Evolutionary conservation across 352 stramenopile genomes (phyloP), one percentile per base, ranked within the genome.

Genomic region (Phytophthora melonis): DNA sequence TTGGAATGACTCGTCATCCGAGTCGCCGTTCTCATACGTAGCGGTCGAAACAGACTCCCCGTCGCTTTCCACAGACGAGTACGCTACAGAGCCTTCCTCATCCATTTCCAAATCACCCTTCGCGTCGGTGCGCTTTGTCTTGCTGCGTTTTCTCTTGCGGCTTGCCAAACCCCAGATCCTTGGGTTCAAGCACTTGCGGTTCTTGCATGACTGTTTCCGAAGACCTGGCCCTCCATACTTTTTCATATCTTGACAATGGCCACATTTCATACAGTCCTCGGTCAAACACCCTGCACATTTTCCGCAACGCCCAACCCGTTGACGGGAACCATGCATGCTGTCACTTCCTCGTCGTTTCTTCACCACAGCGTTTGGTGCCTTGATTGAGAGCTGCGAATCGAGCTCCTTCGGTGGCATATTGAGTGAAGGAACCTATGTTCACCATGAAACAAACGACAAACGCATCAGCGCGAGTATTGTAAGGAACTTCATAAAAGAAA

Each of bases 191-290:
- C 90, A 97, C 52, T 97, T 97, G 27, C 90, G 84, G 21, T 91
- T 86, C 65, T 95, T 97, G 77, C 90, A 97, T 23, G 89, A 97
- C 58, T 96, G 90, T 52, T 97, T 97, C 0, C 90, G 89, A 61
- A 96, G 75, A 5, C 90, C 90, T 21, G 90, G 90, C 9, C 90
- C 90, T 27, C 90, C 90, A 41, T 96, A 97, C 58, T 97, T 97
- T 62, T 95, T 96, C 90, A 96, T 97, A 61, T 97, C 90, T 67
- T 95, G 87, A 60, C 90, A 97, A 39, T 96, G 89, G 0, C 87
- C 89, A 66, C 90, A 97, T 64, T 85, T 84, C 89, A 96, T 94
- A 72, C 90, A 97, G 43, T 97, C 90, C 14, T 90, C 87, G 5
- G 89, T 72, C 36, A 94, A 72, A 32, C 90, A 97, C 7, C 90